Evolutionary conservation across 257 asterid genomes (phyloP), one percentile per base, ranked within the genome.

Genomic region (Nicotiana attenuata): DNA sequence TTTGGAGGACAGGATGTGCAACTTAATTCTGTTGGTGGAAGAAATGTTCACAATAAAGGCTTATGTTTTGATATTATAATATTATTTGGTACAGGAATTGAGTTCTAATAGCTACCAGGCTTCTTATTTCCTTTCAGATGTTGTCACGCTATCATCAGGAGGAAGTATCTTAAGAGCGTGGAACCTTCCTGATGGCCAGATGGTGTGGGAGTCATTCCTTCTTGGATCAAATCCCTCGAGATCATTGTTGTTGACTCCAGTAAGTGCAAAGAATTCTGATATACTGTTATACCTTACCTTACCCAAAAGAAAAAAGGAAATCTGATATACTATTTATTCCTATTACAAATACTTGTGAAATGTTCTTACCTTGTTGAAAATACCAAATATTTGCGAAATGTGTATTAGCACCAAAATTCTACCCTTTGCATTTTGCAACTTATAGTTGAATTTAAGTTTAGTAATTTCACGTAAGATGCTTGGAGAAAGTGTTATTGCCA

Each of bases 171-270:
- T 94, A 82, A 93, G 99, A 89, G 99, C 99, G 81, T 96, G 99
- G 99, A 94, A 92, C 90, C 98, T 96, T 84, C 98, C 98, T 84
- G 99, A 96, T 89, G 99, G 99, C 69, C 98, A 94, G 89, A 91
- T 96, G 99, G 92, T 94, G 85, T 96, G 99, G 99, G 99, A 96
- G 89, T 90, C 96, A 6, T 85, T 90, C 78, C 91, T 96, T 86
- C 29, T 85, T 10, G 94, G 97, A 52, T 85, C 93, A 79, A 87
- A 78, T 24, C 85, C 94, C 50, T 90, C 96, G 6, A 90, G 82
- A 88, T 91, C 97, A 8, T 77, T 93, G 64, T 85, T 94, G 85
- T 86, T 88, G 64, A 81, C 91, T 80, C 97, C 97, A 4, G 99
- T 94, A 83, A 93, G 99, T 91, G 81, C 83, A 45, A 73, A 73